phyloP scores from a whole-genome alignment of 2,329 filamentous ascomycete genomes.

The Nigrograna mackinnonii region DNA sequence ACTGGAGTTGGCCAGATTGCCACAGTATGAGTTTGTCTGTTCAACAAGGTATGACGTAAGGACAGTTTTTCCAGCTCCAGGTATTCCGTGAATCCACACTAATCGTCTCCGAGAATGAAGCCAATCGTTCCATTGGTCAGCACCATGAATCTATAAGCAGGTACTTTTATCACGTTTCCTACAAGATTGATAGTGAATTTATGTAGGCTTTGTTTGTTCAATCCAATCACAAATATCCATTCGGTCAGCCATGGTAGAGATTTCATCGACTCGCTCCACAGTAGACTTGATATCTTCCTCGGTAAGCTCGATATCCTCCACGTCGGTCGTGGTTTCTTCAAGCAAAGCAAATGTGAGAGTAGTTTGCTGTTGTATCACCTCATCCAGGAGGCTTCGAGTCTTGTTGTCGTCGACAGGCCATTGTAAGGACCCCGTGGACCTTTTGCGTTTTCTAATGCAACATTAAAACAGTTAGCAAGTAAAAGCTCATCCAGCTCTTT shows the following conservation, averaged over 20 bases:
- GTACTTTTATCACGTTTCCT: slow-evolving; percentile 4
- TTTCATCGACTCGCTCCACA: too few species aligned
- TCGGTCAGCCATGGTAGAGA: not conserved
- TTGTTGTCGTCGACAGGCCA: slow-evolving; percentile 9
- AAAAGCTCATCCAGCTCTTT: slow-evolving; percentile 7
- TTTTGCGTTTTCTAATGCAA: slow-evolving; percentile 2
- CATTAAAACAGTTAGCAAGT: not conserved
- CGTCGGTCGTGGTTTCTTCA: slow-evolving; percentile 5
- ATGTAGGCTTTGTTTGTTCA: slow-evolving; percentile 4
- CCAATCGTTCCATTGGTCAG: slow-evolving; percentile 5
- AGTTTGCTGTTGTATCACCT: slow-evolving; percentile 5
- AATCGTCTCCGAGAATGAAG: not conserved
- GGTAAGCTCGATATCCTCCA: not conserved
- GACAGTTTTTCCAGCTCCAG: slow-evolving; percentile 8
- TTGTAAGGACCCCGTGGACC: slow-evolving; percentile 3
- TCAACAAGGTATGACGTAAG: slow-evolving; percentile 6
- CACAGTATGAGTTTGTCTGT: not conserved
- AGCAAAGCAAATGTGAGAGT: slow-evolving; percentile 8
- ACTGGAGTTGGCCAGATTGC: not conserved
- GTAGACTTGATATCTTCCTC: not conserved
- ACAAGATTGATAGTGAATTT: slow-evolving; percentile 2
- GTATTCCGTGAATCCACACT: slow-evolving; percentile 3
- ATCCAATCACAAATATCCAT: slow-evolving; percentile 11
- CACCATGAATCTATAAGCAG: slow-evolving; percentile 7
- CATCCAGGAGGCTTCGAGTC: slow-evolving; percentile 8